Percentiles rank a stretch among this genome's conserved stretches.
phyloP scores from a whole-genome alignment of 768 basidiomycete species.

The Thelephora ganbajun region DNA sequence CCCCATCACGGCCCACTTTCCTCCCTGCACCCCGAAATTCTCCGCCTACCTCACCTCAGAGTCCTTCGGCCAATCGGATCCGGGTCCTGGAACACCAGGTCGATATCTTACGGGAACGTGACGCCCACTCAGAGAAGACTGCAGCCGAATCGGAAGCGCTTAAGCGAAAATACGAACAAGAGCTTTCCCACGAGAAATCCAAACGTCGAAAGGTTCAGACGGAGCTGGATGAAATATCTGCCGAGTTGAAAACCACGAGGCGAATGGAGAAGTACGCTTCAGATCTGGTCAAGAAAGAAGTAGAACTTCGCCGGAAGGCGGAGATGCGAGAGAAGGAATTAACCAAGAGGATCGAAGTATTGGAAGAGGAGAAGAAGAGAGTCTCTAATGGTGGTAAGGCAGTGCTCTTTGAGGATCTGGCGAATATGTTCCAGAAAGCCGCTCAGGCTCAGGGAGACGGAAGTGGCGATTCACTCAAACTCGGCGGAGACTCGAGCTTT shows the following conservation, averaged over 20 bases:
- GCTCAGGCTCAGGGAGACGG: neutral
- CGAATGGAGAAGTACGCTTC: conserved; percentile 7
- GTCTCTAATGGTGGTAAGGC: neutral
- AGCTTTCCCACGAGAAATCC: conserved; percentile 10
- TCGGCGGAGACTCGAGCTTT: too few species aligned
- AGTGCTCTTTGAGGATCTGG: neutral
- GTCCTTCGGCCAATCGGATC: conserved; percentile 4
- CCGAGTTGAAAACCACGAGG: conserved; percentile 4
- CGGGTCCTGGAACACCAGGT: conserved; percentile 22
- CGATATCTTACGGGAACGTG: conserved; percentile 22
- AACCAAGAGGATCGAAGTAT: conserved; percentile 2
- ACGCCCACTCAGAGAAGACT: conserved; percentile 14
- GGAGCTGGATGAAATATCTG: conserved; percentile 6
- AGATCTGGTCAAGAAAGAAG: conserved; percentile 10
- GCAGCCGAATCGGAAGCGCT: conserved; percentile 20
- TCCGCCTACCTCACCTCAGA: neutral
- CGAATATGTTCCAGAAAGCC: neutral
- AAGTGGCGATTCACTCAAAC: too few species aligned
- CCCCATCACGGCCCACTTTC: neutral
- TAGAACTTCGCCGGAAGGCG: conserved; percentile 6
- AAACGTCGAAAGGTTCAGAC: conserved; percentile 13
- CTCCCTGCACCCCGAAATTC: neutral
- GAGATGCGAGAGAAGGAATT: conserved; percentile 6
- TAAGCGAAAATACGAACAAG: conserved; percentile 33
- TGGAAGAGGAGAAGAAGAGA: conserved; percentile 7